A percentile compares a stretch with the other conserved stretches of the same genome.
These are phyloP conservation scores for Leccinum pallidistipes DNA, from an alignment of 1,284 basidiomycete species.

Conservation along the genomic window DNA sequence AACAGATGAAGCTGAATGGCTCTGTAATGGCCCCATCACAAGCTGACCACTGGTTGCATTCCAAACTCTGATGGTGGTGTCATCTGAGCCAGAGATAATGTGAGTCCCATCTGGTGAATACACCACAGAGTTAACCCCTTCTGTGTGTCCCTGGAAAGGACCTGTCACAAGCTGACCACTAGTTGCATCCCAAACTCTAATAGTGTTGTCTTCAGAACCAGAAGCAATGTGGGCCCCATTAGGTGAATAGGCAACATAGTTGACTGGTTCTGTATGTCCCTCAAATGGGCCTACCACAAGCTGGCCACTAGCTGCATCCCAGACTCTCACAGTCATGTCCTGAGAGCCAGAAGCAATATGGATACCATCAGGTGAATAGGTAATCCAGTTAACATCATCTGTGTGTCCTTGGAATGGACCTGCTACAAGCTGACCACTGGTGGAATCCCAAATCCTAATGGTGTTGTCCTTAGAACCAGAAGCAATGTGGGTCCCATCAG, in stretches of 20 bases:
- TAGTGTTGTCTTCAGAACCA: not conserved
- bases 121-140: conserved; percentile 30
- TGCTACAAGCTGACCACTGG: not conserved
- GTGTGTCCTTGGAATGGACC: too few relatives aligned
- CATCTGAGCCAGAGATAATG: not conserved
- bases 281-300: not conserved
- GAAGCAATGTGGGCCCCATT: not conserved
- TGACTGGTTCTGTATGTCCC: not conserved
- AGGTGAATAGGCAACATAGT: not conserved
- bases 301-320: too few relatives aligned
- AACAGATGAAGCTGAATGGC: not conserved
- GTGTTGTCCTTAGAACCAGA: not conserved
- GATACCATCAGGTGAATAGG: too few relatives aligned
- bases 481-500: not conserved
- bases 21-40: not conserved
- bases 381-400: too few relatives aligned
- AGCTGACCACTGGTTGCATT: not conserved
- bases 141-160: conserved; percentile 29
- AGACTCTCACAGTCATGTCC: not conserved
- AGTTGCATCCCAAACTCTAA: not conserved
- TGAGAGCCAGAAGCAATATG: too few relatives aligned
- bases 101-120: not conserved
- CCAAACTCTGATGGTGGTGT: not conserved
- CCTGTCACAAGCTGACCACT: not conserved
- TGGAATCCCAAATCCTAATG: not conserved